phyloP scores from a whole-genome alignment of 345 rosid species.

The Lenwebbia sp. region DNA sequence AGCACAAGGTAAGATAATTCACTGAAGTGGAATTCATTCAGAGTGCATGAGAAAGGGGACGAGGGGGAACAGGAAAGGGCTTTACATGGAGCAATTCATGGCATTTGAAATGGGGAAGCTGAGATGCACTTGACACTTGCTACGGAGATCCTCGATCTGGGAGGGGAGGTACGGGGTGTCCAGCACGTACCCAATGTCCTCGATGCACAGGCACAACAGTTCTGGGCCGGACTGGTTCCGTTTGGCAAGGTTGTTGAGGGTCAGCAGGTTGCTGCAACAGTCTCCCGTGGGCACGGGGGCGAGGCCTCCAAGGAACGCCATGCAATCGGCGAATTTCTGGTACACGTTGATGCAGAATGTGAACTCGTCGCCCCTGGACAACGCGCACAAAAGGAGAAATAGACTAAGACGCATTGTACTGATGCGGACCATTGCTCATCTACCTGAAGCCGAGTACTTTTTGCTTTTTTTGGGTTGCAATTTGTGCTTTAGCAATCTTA shows the following conservation, averaged over 20 bases:
- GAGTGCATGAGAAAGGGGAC: background rate
- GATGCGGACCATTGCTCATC: background rate
- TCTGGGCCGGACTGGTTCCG: background rate
- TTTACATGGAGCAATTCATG: slow-evolving; percentile 36
- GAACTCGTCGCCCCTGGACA: background rate
- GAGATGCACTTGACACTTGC: slow-evolving; percentile 1
- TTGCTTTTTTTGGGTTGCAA: background rate
- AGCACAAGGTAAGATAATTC: background rate
- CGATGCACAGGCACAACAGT: slow-evolving; percentile 19
- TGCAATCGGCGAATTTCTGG: background rate
- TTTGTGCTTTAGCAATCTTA: background rate
- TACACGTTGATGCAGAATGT: background rate
- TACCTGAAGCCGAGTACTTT: background rate
- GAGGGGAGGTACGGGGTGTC: background rate
- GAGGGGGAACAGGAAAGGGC: background rate
- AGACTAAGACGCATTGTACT: background rate
- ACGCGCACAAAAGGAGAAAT: background rate
- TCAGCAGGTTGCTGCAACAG: slow-evolving; percentile 4
- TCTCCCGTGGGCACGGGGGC: background rate
- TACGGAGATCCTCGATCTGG: background rate
- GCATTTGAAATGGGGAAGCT: slow-evolving; percentile 23
- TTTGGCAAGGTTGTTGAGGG: slow-evolving; percentile 3
- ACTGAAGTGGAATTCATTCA: background rate
- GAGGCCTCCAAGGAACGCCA: background rate
- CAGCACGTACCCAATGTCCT: slow-evolving; percentile 9